Conservation (phyloP, 306 rosid genomes). For the Purshia tridentata region DNA sequence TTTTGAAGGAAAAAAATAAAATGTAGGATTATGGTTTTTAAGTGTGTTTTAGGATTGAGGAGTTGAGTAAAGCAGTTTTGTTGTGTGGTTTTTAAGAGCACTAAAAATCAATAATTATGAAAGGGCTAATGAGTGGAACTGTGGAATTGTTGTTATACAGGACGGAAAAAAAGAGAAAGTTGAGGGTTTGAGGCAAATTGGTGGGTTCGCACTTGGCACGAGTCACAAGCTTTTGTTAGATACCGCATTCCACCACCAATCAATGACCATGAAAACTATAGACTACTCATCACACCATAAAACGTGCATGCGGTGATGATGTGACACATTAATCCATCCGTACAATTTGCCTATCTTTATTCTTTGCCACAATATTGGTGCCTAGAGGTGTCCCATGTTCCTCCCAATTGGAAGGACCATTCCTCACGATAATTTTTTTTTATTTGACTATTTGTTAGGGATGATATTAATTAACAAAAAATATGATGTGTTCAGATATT, state of each 20-base stretch:
- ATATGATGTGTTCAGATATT: too few relatives aligned
- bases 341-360: background rate
- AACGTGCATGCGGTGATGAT: background rate
- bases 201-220: background rate
- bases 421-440: background rate
- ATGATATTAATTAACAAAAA: too few relatives aligned
- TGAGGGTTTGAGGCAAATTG: background rate
- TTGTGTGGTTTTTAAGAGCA: background rate
- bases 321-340: background rate
- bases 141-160: too few relatives aligned
- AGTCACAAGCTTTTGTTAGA: background rate
- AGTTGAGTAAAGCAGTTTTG: too few relatives aligned
- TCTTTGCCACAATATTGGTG: background rate
- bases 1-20: too few relatives aligned
- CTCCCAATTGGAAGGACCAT: background rate
- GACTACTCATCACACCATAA: background rate
- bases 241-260: background rate
- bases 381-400: background rate
- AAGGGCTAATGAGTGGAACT: background rate
- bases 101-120: too few relatives aligned
- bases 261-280: too few relatives aligned
- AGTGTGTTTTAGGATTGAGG: background rate
- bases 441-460: too few relatives aligned
- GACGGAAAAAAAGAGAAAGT: background rate
- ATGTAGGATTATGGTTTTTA: too few relatives aligned